Conservation (phyloP, 1,139 yeast genomes). For the Candida freyschussii region DNA sequence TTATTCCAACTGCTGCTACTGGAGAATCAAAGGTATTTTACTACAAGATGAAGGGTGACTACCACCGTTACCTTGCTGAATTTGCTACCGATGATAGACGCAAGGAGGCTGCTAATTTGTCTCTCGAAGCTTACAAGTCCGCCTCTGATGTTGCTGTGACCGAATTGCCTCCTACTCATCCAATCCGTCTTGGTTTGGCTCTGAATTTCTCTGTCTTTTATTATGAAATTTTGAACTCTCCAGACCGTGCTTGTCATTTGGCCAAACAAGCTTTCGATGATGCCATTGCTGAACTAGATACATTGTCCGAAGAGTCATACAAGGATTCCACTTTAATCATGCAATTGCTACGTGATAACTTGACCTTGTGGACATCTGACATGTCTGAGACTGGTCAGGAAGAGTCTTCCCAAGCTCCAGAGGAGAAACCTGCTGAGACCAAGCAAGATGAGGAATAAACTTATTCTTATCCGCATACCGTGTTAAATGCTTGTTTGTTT, state of each 20-base stretch:
- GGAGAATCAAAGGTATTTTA: slow-evolving; percentile 98
- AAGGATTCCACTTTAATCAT: slow-evolving; percentile 96
- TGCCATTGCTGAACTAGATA: slow-evolving; percentile 97
- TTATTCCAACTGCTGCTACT: slow-evolving; percentile 90
- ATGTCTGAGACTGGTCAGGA: slow-evolving; percentile 82
- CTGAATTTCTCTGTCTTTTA: slow-evolving; percentile 96
- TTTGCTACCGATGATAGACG: slow-evolving; percentile 89
- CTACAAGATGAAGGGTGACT: slow-evolving; percentile 99
- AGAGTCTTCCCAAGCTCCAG: slow-evolving; percentile 53
- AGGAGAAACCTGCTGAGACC: slow-evolving; percentile 46
- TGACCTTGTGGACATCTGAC: slow-evolving; percentile 97
- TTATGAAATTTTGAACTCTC: slow-evolving; percentile 96
- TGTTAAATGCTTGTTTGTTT: slow-evolving; percentile 16
- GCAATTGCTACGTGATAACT: slow-evolving; percentile 97
- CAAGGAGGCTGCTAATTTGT: slow-evolving; percentile 86
- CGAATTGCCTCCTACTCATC: slow-evolving; percentile 97
- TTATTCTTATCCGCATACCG: slow-evolving; percentile 8
- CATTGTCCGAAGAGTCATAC: slow-evolving; percentile 95
- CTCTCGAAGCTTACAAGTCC: slow-evolving; percentile 89
- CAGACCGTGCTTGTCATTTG: slow-evolving; percentile 97
- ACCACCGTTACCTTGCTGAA: slow-evolving; percentile 98
- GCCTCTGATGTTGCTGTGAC: slow-evolving; percentile 97
- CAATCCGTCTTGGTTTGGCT: slow-evolving; percentile 96
- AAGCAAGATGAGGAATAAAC: slow-evolving; percentile 33
- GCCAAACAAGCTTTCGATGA: slow-evolving; percentile 99